These are phyloP conservation scores for Yueomyces sp. DNA, from an alignment of 805 yeast genomes.

Conservation along the genomic window DNA sequence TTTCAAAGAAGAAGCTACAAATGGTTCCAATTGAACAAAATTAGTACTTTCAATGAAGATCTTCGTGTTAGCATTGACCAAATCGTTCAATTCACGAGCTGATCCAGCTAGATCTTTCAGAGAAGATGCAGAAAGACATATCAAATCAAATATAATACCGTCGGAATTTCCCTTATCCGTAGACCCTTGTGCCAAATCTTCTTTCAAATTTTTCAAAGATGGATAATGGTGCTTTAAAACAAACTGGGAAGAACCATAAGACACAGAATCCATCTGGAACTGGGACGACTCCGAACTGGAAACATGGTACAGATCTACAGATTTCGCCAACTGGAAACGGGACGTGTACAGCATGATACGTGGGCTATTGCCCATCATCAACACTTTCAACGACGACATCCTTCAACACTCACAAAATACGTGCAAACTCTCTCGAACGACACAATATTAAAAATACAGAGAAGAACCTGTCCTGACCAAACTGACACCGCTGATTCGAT, in stretches of 20 bases:
- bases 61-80: conserved; percentile 33
- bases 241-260: conserved; percentile 17
- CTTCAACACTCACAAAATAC: neutral
- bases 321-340: conserved; percentile 23
- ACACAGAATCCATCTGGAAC: conserved; percentile 14
- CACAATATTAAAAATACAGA: too few species aligned
- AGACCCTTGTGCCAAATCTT: neutral
- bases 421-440: too few species aligned
- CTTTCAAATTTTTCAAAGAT: conserved; percentile 10
- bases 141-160: conserved; percentile 26
- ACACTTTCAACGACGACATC: conserved; percentile 16
- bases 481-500: too few species aligned
- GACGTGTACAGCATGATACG: conserved; percentile 20
- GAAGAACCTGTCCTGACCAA: too few species aligned
- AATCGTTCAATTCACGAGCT: conserved; percentile 26
- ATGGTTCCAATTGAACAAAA: conserved; percentile 59
- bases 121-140: conserved; percentile 35
- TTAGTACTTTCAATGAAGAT: conserved; percentile 59
- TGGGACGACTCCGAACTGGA: conserved; percentile 14
- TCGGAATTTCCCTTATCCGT: conserved; percentile 1
- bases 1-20: conserved; percentile 35
- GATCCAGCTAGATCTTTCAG: conserved; percentile 37
- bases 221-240: conserved; percentile 16
- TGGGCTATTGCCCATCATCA: conserved; percentile 20
- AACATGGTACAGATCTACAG: conserved; percentile 22